phyloP scores from a whole-genome alignment of 73 alveolate genomes.

The Paramecium tetraurelia region DNA sequence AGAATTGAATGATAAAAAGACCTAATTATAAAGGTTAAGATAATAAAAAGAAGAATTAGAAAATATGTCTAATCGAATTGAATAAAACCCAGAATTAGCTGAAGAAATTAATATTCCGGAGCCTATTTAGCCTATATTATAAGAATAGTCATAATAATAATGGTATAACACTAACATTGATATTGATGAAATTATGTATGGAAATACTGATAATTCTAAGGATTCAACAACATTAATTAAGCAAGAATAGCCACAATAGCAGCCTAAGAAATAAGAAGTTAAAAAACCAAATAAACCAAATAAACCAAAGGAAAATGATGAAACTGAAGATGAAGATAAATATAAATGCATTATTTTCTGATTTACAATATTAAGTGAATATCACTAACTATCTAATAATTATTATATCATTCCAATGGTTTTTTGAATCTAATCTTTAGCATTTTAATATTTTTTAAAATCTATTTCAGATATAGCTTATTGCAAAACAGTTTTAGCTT shows the following conservation, averaged over 20 bases:
- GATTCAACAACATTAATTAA: neutral
- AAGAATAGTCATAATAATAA: neutral
- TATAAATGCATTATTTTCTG: neutral
- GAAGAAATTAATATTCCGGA: neutral
- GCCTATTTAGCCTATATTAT: neutral
- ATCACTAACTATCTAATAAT: neutral
- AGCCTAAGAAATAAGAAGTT: neutral
- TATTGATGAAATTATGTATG: neutral
- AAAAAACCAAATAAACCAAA: neutral
- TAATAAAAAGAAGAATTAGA: neutral
- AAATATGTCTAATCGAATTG: neutral
- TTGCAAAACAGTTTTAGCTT: neutral
- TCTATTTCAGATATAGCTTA: neutral
- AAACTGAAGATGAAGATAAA: neutral
- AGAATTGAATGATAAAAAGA: neutral
- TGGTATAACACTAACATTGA: neutral
- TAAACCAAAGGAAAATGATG: neutral
- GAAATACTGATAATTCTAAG: neutral
- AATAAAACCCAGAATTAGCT: neutral
- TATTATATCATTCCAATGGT: neutral
- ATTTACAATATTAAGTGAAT: neutral
- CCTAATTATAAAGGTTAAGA: neutral
- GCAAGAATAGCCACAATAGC: neutral
- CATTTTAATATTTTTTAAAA: slow-evolving; percentile 21
- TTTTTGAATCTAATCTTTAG: neutral